phyloP scores from a whole-genome alignment of 805 yeast genomes.

The Myxozyma monticola region DNA sequence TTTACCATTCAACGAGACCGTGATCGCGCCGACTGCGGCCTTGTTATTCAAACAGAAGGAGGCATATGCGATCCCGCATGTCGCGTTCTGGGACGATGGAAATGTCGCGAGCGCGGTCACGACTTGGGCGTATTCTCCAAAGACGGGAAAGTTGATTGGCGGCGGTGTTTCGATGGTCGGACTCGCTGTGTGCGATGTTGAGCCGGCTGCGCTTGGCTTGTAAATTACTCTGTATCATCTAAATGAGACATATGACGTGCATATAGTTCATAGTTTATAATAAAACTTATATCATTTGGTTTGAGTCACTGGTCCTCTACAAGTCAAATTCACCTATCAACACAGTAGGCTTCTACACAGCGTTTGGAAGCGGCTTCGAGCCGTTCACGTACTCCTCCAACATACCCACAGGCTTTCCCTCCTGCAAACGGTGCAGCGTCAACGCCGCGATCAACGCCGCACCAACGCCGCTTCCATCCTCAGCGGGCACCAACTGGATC shows the following conservation, averaged over 20 bases:
- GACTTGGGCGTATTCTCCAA: constrained; percentile 2
- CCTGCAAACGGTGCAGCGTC: constrained; percentile 64
- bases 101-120: constrained; percentile 11
- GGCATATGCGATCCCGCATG: constrained; percentile 3
- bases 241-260: too few relatives aligned
- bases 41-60: constrained; percentile 9
- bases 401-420: constrained; percentile 26
- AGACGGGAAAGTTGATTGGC: constrained; percentile 9
- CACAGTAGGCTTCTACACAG: too few relatives aligned
- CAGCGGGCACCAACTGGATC: constrained; percentile 83
- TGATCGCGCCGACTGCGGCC: constrained; percentile 4
- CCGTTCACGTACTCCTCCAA: not conserved
- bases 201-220: constrained; percentile 1
- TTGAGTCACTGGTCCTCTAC: too few relatives aligned
- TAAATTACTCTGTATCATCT: too few relatives aligned
- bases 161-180: constrained; percentile 14
- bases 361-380: not conserved
- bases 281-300: too few relatives aligned
- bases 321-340: too few relatives aligned
- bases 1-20: constrained; percentile 6
- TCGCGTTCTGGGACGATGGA: constrained; percentile 18
- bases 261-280: too few relatives aligned
- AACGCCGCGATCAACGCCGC: constrained; percentile 98
- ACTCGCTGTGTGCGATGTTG: constrained; percentile 8
- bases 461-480: constrained; percentile 98